phyloP scores from a whole-genome alignment of 2,329 filamentous ascomycete genomes.

The Colletotrichum sp. region DNA sequence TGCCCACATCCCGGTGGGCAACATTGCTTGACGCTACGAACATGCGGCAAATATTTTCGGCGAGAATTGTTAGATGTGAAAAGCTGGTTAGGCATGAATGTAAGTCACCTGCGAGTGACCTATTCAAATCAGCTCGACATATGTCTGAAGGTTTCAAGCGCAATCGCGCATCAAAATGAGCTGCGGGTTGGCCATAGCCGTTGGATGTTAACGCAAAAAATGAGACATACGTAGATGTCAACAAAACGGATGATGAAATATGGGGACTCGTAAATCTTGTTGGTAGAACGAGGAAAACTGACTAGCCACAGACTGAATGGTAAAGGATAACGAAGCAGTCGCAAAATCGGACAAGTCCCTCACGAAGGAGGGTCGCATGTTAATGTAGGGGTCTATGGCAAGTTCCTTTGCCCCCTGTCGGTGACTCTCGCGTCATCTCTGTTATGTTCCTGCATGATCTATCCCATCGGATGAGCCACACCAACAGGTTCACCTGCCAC shows the following conservation, averaged over 20 bases:
- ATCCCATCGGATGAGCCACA: background rate
- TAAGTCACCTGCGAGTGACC: background rate
- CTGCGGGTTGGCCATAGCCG: fast-evolving
- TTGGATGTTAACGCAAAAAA: background rate
- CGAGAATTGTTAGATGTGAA: background rate
- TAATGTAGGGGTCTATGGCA: background rate
- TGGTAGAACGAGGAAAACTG: background rate
- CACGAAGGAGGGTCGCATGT: background rate
- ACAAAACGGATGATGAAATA: background rate
- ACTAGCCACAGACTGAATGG: background rate
- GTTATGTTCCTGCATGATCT: background rate
- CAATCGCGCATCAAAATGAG: background rate
- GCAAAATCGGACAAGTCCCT: background rate
- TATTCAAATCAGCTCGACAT: background rate
- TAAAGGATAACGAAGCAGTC: background rate
- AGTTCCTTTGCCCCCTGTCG: background rate
- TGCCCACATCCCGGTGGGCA: background rate
- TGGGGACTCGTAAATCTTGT: background rate
- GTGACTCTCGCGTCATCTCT: background rate
- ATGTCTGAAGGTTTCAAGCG: background rate
- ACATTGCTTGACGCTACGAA: background rate
- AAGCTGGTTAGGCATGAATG: background rate
- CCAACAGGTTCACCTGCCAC: background rate
- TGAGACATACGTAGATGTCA: background rate
- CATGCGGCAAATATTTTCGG: background rate